Evolutionary conservation across 1,284 basidiomycete genomes (phyloP), one percentile per base, ranked within the genome.

Genomic region (Vanrija sp.): DNA sequence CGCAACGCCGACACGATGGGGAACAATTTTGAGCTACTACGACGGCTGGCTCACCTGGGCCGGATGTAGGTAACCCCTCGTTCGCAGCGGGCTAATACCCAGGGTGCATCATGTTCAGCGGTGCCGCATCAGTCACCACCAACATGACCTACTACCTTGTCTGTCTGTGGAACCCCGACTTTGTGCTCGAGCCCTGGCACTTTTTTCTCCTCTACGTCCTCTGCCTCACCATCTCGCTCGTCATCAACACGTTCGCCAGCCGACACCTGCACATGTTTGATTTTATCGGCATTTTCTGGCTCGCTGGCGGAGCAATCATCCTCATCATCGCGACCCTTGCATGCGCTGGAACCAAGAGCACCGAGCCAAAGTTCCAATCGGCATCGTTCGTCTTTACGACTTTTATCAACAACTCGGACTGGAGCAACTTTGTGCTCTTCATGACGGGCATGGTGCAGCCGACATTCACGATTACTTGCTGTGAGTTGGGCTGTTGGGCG

Each of bases 381-480:
- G 38, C 37, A 37, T 18, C 25, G 23, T 48, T 48, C 27, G 46
- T 48, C 8, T 48, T 48, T n/a, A 48, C 46, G 22, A 48, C 46
- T 1, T 48, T 48, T 18, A 48, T 41, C 14, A 48, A 48, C 38
- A 22, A 25, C 37, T 41, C 46, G 7, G 46, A 41, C 46, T 48
- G 46, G 46, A 20, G 24, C 22, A 25, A 48, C 46, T 48, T 48
- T 39, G 46, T 48, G 16, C 23, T 48, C 16, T 41, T 48, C 46
- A 48, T 48, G 46, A 48, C 46, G 15, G 46, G 46, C 46, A 48
- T 48, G 46, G 37, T 48, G 5, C 46, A 48, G 46, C 46, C 46
- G 15, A 48, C 46, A 3, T 47, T 47, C 14, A 47, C 45, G 3
- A 47, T 47, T 35, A 47, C 45, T 15, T 47, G 45, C 22, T 47